Conservation (phyloP, 192 early-diverging fungal genomes). For the Coemansia sp. region DNA sequence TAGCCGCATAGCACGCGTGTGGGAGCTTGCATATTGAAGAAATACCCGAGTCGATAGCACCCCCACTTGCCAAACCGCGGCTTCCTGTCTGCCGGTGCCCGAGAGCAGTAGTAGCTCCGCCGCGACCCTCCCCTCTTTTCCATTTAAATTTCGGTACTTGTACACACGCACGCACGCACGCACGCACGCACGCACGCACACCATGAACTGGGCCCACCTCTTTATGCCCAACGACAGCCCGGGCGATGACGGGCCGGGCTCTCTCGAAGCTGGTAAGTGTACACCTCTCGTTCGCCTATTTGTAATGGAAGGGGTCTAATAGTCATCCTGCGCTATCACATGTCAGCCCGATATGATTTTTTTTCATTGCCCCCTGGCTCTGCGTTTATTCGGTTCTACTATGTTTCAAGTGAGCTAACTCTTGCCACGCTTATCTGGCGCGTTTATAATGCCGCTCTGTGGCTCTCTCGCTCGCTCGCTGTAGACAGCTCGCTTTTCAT, state of each 20-base stretch:
- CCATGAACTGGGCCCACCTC: conserved; percentile 53
- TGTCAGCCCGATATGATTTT: conserved; percentile 17
- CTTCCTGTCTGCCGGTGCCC: not conserved
- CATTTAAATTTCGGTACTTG: not conserved
- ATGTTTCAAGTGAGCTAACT: too few species aligned
- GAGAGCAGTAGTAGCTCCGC: conserved; percentile 4
- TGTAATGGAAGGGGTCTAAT: too few species aligned
- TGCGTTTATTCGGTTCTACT: too few species aligned
- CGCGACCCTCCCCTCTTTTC: not conserved
- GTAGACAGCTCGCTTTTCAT: conserved; percentile 46
- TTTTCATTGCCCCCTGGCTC: too few species aligned
- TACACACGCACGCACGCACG: too few species aligned
- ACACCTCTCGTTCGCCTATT: not conserved
- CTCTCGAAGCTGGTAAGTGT: conserved; percentile 48
- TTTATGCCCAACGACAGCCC: conserved; percentile 37
- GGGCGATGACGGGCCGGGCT: conserved; percentile 14
- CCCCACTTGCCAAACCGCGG: not conserved
- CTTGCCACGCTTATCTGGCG: too few species aligned
- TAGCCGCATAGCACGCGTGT: conserved; percentile 6
- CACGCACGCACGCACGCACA: too few species aligned
- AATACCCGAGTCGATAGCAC: not conserved
- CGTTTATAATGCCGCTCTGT: too few species aligned
- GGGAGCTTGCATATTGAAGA: not conserved
- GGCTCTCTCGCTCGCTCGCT: not conserved
- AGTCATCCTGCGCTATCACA: conserved; percentile 12